These are phyloP conservation scores for Lasiodiplodia citricola DNA, from an alignment of 2,329 filamentous ascomycete species.

Conservation along the genomic window DNA sequence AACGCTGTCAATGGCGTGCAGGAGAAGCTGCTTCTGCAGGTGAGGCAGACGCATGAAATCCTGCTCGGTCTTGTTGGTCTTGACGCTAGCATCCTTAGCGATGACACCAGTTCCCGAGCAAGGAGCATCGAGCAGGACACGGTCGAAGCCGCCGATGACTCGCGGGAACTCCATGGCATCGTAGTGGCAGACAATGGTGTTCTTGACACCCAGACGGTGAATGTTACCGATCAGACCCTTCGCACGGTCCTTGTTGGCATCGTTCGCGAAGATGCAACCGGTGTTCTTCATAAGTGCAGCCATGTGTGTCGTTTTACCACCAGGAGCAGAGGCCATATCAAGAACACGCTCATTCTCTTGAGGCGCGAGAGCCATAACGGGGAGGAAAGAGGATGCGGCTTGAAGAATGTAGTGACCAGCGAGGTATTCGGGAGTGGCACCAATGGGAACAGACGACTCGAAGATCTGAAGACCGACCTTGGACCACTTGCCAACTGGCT, in stretches of 20 bases:
- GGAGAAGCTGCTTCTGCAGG: constrained; percentile 89
- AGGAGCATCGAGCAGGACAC: constrained; percentile 90
- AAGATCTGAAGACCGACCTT: constrained; percentile 98
- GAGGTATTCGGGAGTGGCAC: constrained; percentile 96
- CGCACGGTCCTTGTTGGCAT: constrained; percentile 88
- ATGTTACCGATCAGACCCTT: constrained; percentile 99
- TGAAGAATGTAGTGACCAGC: constrained; percentile 98
- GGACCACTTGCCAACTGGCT: constrained; percentile 97
- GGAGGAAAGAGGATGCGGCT: constrained; percentile 93
- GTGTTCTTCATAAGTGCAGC: constrained; percentile 99
- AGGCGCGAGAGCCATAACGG: constrained; percentile 94
- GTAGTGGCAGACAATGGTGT: constrained; percentile 94
- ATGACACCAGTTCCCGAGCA: constrained; percentile 98
- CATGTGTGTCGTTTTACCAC: constrained; percentile 95
- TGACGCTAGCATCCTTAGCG: constrained; percentile 93
- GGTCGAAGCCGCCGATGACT: constrained; percentile 94
- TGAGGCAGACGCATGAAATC: constrained; percentile 95
- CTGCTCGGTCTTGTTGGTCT: constrained; percentile 96
- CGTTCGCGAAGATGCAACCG: constrained; percentile 93
- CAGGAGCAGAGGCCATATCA: constrained; percentile 93
- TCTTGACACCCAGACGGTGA: constrained; percentile 89
- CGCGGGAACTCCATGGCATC: constrained; percentile 93
- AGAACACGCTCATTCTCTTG: constrained; percentile 91
- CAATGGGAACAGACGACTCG: constrained; percentile 83
- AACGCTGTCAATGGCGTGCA: constrained; percentile 92